Percentiles rank a stretch among this genome's conserved stretches.
phyloP scores from a whole-genome alignment of 371 early-diverging fungal species.

The Apophysomyces ossiformis region DNA sequence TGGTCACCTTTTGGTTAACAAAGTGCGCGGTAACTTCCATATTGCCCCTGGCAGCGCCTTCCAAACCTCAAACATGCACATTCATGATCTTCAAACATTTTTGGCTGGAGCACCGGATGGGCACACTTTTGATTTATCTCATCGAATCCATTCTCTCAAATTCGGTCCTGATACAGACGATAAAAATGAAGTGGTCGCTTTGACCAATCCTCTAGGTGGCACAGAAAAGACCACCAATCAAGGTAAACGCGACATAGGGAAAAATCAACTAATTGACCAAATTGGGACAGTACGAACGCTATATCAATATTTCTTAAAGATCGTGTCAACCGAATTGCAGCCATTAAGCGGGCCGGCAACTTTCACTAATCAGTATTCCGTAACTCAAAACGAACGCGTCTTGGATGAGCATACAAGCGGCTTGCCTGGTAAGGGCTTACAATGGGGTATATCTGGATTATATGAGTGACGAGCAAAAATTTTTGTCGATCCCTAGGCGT shows the following conservation, averaged over 20 bases:
- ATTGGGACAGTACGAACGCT: constrained; percentile 34
- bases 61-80: constrained; percentile 76
- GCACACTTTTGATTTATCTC: constrained; percentile 78
- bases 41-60: constrained; percentile 93
- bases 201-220: constrained; percentile 82
- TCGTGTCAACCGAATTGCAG: constrained; percentile 86
- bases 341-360: constrained; percentile 68
- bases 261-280: constrained; percentile 5
- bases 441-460: neutral
- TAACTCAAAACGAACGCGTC: constrained; percentile 80
- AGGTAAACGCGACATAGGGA: constrained; percentile 30
- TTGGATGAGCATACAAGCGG: constrained; percentile 35
- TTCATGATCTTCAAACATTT: constrained; percentile 74
- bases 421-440: constrained; percentile 55
- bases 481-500: constrained; percentile 61
- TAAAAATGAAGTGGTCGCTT: constrained; percentile 47
- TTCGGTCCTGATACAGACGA: constrained; percentile 65
- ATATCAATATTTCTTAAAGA: constrained; percentile 93
- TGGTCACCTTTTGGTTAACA: constrained; percentile 86
- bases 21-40: constrained; percentile 92
- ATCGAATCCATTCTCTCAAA: constrained; percentile 80
- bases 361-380: constrained; percentile 93
- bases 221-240: constrained; percentile 51
- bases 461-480: constrained; percentile 2
- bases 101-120: constrained; percentile 48